phyloP scores from a whole-genome alignment of 352 stramenopile species.

The Globisporangium okanoganense region DNA sequence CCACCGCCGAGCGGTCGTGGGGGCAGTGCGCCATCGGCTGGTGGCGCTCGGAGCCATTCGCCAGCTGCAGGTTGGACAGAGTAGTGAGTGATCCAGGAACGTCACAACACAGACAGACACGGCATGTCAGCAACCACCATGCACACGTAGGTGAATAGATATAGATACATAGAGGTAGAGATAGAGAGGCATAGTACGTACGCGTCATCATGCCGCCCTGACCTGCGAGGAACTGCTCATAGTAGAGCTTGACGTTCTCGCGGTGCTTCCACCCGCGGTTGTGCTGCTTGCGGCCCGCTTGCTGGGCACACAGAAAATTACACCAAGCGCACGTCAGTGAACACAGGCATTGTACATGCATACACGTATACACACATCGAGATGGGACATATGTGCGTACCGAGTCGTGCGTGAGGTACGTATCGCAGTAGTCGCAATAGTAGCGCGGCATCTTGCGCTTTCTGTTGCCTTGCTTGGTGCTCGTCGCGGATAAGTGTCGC shows the following conservation, averaged over 20 bases:
- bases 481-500: neutral
- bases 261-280: conserved; percentile 94
- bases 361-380: neutral
- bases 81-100: no score
- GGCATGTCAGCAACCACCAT: neutral
- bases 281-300: conserved; percentile 92
- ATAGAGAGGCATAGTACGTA: conserved; percentile 21
- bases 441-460: conserved; percentile 81
- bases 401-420: conserved; percentile 94
- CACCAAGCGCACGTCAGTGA: neutral
- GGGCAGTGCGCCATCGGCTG: conserved; percentile 36
- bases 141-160: neutral
- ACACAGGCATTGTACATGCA: neutral
- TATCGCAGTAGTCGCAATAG: conserved; percentile 95
- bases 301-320: conserved; percentile 30
- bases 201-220: conserved; percentile 76
- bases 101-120: neutral
- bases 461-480: neutral
- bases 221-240: conserved; percentile 84
- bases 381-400: conserved; percentile 24
- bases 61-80: conserved; percentile 35
- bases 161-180: neutral
- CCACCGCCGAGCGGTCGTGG: conserved; percentile 28
- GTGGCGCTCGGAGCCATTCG: conserved; percentile 58
- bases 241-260: conserved; percentile 94